phyloP scores from a whole-genome alignment of 2,329 filamentous ascomycete species.

The Sclerotinia sclerotiorum region DNA sequence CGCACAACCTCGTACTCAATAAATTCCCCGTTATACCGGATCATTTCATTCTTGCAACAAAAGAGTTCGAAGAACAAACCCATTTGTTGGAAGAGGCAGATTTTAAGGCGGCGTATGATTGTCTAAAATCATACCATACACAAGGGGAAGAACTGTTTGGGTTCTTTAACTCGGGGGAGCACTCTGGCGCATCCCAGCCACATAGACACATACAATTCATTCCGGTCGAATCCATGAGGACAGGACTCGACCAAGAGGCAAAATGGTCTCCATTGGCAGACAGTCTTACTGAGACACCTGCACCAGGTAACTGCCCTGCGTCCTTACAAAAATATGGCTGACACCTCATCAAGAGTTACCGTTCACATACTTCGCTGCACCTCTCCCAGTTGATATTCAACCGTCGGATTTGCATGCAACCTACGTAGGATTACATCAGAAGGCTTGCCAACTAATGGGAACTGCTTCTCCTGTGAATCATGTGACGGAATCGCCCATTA shows the following conservation, averaged over 20 bases:
- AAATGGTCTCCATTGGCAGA: constrained; percentile 55
- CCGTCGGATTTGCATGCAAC: constrained; percentile 32
- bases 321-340: neutral
- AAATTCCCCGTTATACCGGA: constrained; percentile 71
- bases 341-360: constrained; percentile 32
- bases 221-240: constrained; percentile 62
- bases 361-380: constrained; percentile 37
- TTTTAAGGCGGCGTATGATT: constrained; percentile 60
- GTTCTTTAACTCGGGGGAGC: constrained; percentile 59
- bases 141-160: constrained; percentile 47
- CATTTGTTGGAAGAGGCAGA: constrained; percentile 61
- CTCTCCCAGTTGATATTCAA: constrained; percentile 28
- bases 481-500: constrained; percentile 48
- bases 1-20: constrained; percentile 68
- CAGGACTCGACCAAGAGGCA: constrained; percentile 42
- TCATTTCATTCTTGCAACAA: constrained; percentile 72
- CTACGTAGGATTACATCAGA: constrained; percentile 34
- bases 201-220: constrained; percentile 73
- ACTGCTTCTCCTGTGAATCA: neutral
- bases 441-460: constrained; percentile 27
- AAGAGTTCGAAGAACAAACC: constrained; percentile 62
- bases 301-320: constrained; percentile 25
- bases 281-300: constrained; percentile 34
- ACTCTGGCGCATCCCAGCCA: constrained; percentile 70
- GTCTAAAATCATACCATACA: constrained; percentile 50